Evolutionary conservation across 1,139 yeast genomes (phyloP), one percentile per base, ranked within the genome.

Genomic region (Lizanozyma gosingica): DNA sequence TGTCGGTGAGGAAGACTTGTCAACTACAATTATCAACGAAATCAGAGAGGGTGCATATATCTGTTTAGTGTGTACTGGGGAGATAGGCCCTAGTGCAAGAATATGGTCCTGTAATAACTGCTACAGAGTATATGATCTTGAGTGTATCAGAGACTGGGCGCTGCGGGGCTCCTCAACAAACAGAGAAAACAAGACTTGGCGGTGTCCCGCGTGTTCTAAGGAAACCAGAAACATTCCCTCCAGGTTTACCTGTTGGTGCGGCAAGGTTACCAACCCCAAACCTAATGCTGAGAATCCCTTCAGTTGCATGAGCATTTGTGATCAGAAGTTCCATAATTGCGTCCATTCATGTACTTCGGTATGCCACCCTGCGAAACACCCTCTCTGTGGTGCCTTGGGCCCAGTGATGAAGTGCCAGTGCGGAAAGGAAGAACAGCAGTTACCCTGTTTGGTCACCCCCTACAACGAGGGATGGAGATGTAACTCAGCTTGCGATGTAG

Each of bases 351-450:
- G 97, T 55, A 63, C 85, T 3, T 63, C 78, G 8, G 71, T 73
- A 15, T 88, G 97, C 55, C 97, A 88, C 56, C 92, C 96, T 1
- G 97, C 96, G 0, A 83, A 88, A 2, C 97, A 90, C 58, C 81
- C 87, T 0, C 67, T 69, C 17, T 88, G 97, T 64, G 82, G 85
- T 18, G 86, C 92, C 29, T 57, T 83, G 60, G 87, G 92, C 1
- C 85, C 92, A 1, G 57, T 65, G 11, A 63, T 83, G 67, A 65
- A 64, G 39, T 88, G 97, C 59, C 67, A 69, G 35, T 88, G 97
- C 66, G 97, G 96, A 2, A 74, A 73, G 40, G 68, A 73, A 40
- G 59, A 70, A 17, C 73, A 73, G 39, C 94, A 85, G 52, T 62
- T 79, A 54, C 94, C 84, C 4, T 86, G 88, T 65, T 71, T 76